Base-by-base conservation (phyloP, 768 basidiomycete species). In the Tylopilus sp. region DNA sequence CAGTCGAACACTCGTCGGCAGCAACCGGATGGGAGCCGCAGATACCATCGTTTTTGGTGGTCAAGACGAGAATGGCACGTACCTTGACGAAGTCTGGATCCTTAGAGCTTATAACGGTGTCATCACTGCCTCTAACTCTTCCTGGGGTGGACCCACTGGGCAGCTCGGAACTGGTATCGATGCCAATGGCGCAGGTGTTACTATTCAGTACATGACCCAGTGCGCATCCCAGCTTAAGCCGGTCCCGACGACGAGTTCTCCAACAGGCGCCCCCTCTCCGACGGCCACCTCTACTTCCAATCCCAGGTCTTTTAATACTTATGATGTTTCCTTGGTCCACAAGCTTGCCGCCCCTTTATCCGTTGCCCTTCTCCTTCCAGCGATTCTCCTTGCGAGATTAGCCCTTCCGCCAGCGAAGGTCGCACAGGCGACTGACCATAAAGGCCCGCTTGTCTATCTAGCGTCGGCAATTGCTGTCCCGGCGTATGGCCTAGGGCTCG, bases 11-110 rank as follows among this genome's bases (percentile, higher is more conserved):
- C 74, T 90, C 9, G 84, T 89, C 9, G 89, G 89, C 9, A 57
- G 60, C 8, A 69, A 76, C 34, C 75, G 80, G 22, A 65, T 61
- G 22, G 60, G 60, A 19, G 80, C 78, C 19, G 75, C 87, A 24
- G 90, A 92, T 63, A 86, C 82, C 17, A 77, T 92, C 41, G 81
- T 92, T 11, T 92, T 89, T 57, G 90, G 90, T 30, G 90, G 90
- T 36, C 78, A 79, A 59, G 87, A 89, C 64, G 72, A 75, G 40
- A 65, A 72, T 50, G 89, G 89, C 14, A 80, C 74, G 24, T 84
- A 87, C 63, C 74, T 90, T 4, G 78, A 82, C 36, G 90, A 92
- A 51, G 63, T 92, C 12, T 92, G 90, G 90, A 66, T 92, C 9
- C 74, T 92, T 55, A 76, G 90, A 48, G 80, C 87, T 5, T 92